Percentiles rank a stretch among this genome's conserved stretches.
Conservation (phyloP, 2,329 filamentous ascomycete genomes). For the Pseudocercospora ulei region DNA sequence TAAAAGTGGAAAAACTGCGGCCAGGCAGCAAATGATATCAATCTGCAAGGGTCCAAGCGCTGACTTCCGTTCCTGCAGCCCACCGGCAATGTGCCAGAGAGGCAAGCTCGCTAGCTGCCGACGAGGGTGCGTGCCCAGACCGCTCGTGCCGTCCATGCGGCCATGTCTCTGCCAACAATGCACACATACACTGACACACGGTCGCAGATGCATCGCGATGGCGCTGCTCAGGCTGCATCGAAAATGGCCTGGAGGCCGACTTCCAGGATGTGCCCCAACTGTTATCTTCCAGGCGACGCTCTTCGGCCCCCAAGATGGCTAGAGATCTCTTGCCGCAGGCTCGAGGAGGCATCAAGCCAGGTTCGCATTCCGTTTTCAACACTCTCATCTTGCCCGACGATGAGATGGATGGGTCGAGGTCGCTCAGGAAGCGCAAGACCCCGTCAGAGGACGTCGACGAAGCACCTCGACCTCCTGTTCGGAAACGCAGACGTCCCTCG, state of each 20-base stretch:
- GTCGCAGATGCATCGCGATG: conserved; percentile 48
- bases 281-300: conserved; percentile 43
- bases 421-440: conserved; percentile 70
- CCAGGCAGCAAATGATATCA: conserved; percentile 25
- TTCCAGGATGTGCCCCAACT: conserved; percentile 35
- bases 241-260: conserved; percentile 40
- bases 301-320: conserved; percentile 56
- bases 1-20: conserved; percentile 25
- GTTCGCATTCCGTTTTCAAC: conserved; percentile 69
- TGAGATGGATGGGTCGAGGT: conserved; percentile 63
- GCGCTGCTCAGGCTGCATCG: conserved; percentile 52
- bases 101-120: conserved; percentile 52
- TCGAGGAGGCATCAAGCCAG: conserved; percentile 53
- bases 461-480: conserved; percentile 32
- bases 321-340: conserved; percentile 60
- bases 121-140: conserved; percentile 50
- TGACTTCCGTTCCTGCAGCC: conserved; percentile 52
- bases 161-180: conserved; percentile 16
- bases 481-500: conserved; percentile 38
- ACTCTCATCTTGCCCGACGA: conserved; percentile 62
- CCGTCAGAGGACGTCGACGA: conserved; percentile 52
- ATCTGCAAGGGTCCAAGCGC: conserved; percentile 34
- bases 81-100: conserved; percentile 82
- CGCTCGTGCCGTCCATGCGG: conserved; percentile 12
- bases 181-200: conserved; percentile 25